Percentiles rank a stretch among this genome's conserved stretches.
Evolutionary conservation across 2,329 filamentous ascomycete genomes (phyloP).

Genomic region (Colletotrichum chrysophilum): DNA sequence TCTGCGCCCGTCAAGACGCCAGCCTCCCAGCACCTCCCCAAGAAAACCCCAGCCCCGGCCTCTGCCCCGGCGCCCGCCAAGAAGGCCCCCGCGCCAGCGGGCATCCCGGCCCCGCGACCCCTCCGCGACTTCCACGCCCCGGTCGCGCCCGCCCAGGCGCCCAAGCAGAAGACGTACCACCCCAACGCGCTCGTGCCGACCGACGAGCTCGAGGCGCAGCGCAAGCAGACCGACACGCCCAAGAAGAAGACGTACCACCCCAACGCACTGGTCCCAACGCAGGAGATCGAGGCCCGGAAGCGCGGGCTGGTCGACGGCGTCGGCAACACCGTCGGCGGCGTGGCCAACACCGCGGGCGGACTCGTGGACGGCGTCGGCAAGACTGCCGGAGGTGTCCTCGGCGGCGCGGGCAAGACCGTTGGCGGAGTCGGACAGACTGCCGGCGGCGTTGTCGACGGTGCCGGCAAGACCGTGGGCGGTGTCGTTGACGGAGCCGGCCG

Average conservation of each 20-base stretch:
- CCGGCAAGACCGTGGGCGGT: background rate
- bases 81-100: background rate
- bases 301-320: background rate
- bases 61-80: background rate
- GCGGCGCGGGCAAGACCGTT: background rate
- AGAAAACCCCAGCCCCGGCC: background rate
- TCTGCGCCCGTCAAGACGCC: background rate
- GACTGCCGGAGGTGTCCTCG: background rate
- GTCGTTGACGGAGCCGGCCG: background rate
- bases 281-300: conserved; percentile 8
- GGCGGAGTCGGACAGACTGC: background rate
- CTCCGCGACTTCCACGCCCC: background rate
- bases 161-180: conserved; percentile 6
- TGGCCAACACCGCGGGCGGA: background rate
- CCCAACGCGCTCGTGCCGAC: conserved; percentile 1
- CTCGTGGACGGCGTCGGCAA: background rate
- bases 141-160: background rate
- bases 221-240: background rate
- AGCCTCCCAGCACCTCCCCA: background rate
- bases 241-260: conserved; percentile 15
- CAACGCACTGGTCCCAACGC: background rate
- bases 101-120: background rate
- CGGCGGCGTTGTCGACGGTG: background rate
- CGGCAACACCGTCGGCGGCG: background rate
- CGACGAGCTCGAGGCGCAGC: background rate